Conservation (phyloP, 2,329 filamentous ascomycete genomes). For the Hypoxylon sp. region DNA sequence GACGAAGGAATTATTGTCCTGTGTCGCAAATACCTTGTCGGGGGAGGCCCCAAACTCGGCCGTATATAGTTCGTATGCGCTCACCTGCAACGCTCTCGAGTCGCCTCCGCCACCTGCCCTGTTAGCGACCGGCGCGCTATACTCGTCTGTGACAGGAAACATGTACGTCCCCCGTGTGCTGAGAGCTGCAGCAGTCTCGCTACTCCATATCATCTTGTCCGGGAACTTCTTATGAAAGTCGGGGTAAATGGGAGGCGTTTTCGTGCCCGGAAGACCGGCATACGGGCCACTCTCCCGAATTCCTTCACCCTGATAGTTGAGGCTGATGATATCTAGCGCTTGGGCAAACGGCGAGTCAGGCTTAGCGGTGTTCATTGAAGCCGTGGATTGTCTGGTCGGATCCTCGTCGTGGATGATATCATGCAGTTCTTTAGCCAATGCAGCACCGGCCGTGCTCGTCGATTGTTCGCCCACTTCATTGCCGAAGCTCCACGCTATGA, state of each 20-base stretch:
- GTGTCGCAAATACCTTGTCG: slow-evolving; percentile 66
- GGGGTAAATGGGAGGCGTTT: slow-evolving; percentile 52
- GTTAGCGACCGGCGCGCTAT: slow-evolving; percentile 54
- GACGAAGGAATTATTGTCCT: slow-evolving; percentile 65
- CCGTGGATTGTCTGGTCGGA: slow-evolving; percentile 26
- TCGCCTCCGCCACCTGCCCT: slow-evolving; percentile 58
- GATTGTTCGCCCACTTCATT: slow-evolving; percentile 67
- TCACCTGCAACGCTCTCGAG: slow-evolving; percentile 54
- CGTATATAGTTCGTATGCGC: slow-evolving; percentile 67
- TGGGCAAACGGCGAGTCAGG: slow-evolving; percentile 28
- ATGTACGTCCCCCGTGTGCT: slow-evolving; percentile 67
- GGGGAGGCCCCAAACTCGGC: slow-evolving; percentile 63
- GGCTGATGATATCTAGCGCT: slow-evolving; percentile 60
- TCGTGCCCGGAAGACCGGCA: slow-evolving; percentile 25
- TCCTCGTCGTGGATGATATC: slow-evolving; percentile 47
- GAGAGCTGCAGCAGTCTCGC: slow-evolving; percentile 61
- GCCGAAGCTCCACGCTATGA: slow-evolving; percentile 67
- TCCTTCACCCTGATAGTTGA: slow-evolving; percentile 60
- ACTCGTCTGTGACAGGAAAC: slow-evolving; percentile 63
- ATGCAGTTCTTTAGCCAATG: slow-evolving; percentile 47
- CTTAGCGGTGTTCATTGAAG: slow-evolving; percentile 28
- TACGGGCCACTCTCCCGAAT: slow-evolving; percentile 53
- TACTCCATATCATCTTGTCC: slow-evolving; percentile 62
- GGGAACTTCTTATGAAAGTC: slow-evolving; percentile 62
- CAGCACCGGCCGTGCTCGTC: slow-evolving; percentile 32